Conservation (phyloP, 2,329 filamentous ascomycete species). For the Cucurbitaria berberidis region DNA sequence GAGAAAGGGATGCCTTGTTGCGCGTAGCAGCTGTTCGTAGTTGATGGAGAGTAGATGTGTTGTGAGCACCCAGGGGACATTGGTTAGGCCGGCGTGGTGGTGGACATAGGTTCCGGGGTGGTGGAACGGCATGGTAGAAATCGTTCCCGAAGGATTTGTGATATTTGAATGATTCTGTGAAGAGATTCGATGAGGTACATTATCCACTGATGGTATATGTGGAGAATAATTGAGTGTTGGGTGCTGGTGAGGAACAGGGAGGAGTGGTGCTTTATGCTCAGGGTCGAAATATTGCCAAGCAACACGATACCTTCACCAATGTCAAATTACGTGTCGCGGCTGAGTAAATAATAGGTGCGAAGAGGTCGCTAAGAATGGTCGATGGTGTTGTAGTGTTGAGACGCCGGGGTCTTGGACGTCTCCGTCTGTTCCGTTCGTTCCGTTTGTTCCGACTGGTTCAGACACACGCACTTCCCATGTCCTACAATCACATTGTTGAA, state of each 20-base stretch:
- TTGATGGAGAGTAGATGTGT: constrained; percentile 39
- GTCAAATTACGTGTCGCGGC: too few relatives aligned
- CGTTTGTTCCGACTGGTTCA: too few relatives aligned
- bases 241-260: not conserved
- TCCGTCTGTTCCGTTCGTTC: too few relatives aligned
- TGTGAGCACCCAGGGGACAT: constrained; percentile 36
- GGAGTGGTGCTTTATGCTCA: constrained; percentile 11
- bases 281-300: constrained; percentile 8
- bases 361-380: too few relatives aligned
- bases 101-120: constrained; percentile 28
- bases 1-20: constrained; percentile 41
- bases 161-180: constrained; percentile 19
- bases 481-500: too few relatives aligned
- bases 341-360: too few relatives aligned
- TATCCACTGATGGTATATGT: not conserved
- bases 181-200: constrained; percentile 27
- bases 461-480: too few relatives aligned
- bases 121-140: constrained; percentile 19
- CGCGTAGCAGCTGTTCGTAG: constrained; percentile 34
- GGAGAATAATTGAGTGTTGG: not conserved
- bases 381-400: too few relatives aligned
- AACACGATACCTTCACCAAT: constrained; percentile 3
- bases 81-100: constrained; percentile 22
- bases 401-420: too few relatives aligned
- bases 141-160: constrained; percentile 17